Base-by-base conservation (phyloP, 768 basidiomycete species). In the Phanerodontia chrysosporium region DNA sequence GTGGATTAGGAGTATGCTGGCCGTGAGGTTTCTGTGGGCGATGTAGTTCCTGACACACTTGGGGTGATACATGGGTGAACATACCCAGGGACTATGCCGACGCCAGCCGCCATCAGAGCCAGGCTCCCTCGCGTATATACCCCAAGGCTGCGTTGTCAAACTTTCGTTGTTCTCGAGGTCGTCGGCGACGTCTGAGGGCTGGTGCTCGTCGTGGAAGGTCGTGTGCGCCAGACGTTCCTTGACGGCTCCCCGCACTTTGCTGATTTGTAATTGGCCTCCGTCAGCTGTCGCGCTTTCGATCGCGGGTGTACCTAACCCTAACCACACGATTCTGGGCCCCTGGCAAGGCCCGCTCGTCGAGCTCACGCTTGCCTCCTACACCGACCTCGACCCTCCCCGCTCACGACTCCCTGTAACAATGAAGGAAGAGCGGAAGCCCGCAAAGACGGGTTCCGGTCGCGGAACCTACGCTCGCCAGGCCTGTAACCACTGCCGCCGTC, bases 381-480 rank as follows among this genome's bases (percentile, higher is more conserved):
- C 49, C 29, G 28, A 51, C 16, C n/a, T 42, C 52, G 35, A 39
- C 22, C 52, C 22, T 22, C 24, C 6, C 52, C 52, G 32, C 32
- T 13, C 13, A 13, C 32, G 6, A 42, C 52, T 9, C 9, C 27
- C 32, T 36, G 16, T 24, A 36, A 27, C 52, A 30, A 63, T 60
- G 59, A 61, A 60, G 45, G 67, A 69, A 29, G 64, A 64, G 30
- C 66, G 66, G 58, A 64, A 63, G 52, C 61, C 64, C 42, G 49
- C 58, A 16, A 69, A 62, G 55, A 55, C 62, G 25, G 62, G 62
- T 45, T 65, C 65, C 45, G 63, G 65, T 1, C 66, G 71, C 30
- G 70, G 71, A 24, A 71, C 64, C 32, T 72, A 72, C 51, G 67
- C 69, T 35, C 68, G 68, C 25, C 71, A 70, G 48, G 71, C 71